Evolutionary conservation across 2,329 filamentous ascomycete species (phyloP).

Genomic region (Arthroderma sp.): DNA sequence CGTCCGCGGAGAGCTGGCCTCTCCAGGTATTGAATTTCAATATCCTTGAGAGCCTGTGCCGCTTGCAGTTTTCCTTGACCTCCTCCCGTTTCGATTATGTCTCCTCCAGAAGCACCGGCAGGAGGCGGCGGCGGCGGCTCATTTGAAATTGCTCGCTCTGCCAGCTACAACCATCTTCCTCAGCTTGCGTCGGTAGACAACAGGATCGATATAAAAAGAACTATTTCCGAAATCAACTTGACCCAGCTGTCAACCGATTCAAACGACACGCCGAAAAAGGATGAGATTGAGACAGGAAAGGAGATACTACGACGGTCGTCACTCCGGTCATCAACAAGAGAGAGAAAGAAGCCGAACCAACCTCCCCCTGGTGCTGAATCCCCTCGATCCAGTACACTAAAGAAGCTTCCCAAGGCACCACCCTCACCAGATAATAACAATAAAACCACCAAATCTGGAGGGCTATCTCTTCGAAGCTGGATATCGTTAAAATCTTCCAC

Average conservation of each 20-base stretch:
- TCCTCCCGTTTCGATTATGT: slow-evolving; percentile 20
- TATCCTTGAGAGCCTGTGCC: slow-evolving; percentile 5
- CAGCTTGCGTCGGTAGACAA: slow-evolving; percentile 19
- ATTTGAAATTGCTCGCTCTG: slow-evolving; percentile 37
- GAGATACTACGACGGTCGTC: slow-evolving; percentile 31
- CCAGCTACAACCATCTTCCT: slow-evolving; percentile 46
- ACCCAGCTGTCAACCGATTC: slow-evolving; percentile 23
- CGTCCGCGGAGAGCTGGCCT: slow-evolving; percentile 32
- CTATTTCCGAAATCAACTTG: slow-evolving; percentile 37
- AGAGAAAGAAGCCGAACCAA: slow-evolving; percentile 11
- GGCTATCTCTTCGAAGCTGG: no score
- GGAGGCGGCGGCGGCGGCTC: slow-evolving; percentile 12
- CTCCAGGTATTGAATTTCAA: slow-evolving; percentile 14
- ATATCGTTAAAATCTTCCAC: no score
- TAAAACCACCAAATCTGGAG: no score
- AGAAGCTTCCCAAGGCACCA: no score
- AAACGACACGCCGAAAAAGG: slow-evolving; percentile 18
- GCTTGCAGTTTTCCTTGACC: slow-evolving; percentile 9
- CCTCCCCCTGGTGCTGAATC: no score
- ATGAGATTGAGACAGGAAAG: slow-evolving; percentile 27
- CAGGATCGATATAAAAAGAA: slow-evolving; percentile 33
- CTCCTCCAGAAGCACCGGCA: slow-evolving; percentile 16
- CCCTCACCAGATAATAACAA: no score
- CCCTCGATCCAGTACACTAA: no score
- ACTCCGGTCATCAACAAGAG: slow-evolving; percentile 15